Evolutionary conservation across 2,329 filamentous ascomycete genomes (phyloP).

Genomic region (Penicillium sclerotiorum): DNA sequence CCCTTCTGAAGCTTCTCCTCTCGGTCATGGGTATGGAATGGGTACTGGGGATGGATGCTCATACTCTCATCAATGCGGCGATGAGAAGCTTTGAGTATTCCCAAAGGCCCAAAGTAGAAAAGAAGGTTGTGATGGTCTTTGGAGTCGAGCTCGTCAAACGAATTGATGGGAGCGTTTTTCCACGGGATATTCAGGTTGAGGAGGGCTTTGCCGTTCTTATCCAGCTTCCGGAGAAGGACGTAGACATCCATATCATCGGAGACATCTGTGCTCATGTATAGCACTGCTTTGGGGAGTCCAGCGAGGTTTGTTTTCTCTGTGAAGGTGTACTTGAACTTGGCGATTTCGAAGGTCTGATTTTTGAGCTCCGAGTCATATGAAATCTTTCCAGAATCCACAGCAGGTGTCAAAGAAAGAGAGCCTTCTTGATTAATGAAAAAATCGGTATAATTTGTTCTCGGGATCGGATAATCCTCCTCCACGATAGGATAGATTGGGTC

Average conservation of each 20-base stretch:
- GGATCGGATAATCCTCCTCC: too few species aligned
- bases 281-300: conserved; percentile 6
- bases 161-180: neutral
- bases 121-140: neutral
- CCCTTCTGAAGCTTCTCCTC: neutral
- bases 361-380: neutral
- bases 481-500: too few species aligned
- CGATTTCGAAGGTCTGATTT: neutral
- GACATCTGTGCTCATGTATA: conserved; percentile 4
- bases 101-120: neutral
- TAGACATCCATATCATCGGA: conserved; percentile 10
- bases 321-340: conserved; percentile 7
- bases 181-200: conserved; percentile 6
- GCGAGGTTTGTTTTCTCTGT: neutral
- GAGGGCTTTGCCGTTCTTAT: conserved; percentile 1
- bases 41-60: neutral
- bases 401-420: neutral
- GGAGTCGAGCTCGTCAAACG: neutral
- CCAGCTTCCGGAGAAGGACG: conserved; percentile 5
- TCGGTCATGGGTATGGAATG: neutral
- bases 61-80: neutral
- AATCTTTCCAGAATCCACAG: too few species aligned
- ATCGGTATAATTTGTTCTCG: too few species aligned
- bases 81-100: neutral
- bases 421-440: too few species aligned